Evolutionary conservation across 352 stramenopile species (phyloP).

Genomic region (Phytophthora cryptogea): DNA sequence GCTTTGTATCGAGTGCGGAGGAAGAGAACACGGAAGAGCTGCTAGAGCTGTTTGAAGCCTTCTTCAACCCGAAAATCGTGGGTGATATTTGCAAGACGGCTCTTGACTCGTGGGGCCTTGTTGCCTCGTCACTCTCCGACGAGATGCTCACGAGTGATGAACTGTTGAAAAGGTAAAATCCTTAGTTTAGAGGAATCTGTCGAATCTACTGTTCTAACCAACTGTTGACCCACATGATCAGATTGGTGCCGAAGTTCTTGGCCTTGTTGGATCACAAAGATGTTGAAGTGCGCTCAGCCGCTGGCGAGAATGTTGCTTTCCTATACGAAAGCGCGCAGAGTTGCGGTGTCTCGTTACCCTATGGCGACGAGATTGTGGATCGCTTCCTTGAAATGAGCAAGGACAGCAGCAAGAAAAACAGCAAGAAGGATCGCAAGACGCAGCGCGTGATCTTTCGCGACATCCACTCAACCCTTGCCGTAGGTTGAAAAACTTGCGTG

Average conservation of each 20-base stretch:
- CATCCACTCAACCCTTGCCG: slow-evolving; percentile 76
- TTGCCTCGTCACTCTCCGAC: slow-evolving; percentile 67
- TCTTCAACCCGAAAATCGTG: slow-evolving; percentile 69
- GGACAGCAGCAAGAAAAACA: slow-evolving; percentile 90
- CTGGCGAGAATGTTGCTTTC: slow-evolving; percentile 87
- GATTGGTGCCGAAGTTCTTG: slow-evolving; percentile 72
- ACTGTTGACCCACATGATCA: slow-evolving; percentile 18
- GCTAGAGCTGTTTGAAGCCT: slow-evolving; percentile 64
- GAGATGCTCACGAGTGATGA: slow-evolving; percentile 53
- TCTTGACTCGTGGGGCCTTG: slow-evolving; percentile 74
- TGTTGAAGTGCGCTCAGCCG: slow-evolving; percentile 78
- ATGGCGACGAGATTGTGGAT: slow-evolving; percentile 70
- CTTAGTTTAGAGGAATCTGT: not conserved
- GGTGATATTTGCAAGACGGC: slow-evolving; percentile 67
- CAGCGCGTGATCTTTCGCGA: slow-evolving; percentile 86
- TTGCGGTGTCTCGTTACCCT: slow-evolving; percentile 51
- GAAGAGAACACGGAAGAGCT: slow-evolving; percentile 77
- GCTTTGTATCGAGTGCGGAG: slow-evolving; percentile 80
- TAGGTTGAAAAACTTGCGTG: slow-evolving; percentile 28
- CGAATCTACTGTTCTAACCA: slow-evolving; percentile 5
- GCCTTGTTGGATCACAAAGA: slow-evolving; percentile 77
- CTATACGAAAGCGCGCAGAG: slow-evolving; percentile 72
- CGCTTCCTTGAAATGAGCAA: slow-evolving; percentile 84
- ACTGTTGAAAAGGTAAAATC: slow-evolving; percentile 59
- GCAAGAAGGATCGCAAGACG: slow-evolving; percentile 89